phyloP scores from a whole-genome alignment of 306 rosid species.

The Boehmeria nivea region DNA sequence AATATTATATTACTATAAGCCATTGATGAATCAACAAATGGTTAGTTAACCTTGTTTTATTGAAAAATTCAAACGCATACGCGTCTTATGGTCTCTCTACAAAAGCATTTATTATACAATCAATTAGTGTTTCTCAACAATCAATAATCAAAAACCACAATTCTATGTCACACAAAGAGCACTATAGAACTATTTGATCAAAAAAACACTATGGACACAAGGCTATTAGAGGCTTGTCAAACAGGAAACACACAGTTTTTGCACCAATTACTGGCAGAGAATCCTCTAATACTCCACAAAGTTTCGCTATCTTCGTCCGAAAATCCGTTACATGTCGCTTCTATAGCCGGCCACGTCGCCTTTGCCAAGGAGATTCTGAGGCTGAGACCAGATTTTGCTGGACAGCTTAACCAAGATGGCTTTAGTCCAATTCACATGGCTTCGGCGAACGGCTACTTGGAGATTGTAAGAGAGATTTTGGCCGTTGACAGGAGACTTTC shows the following conservation, averaged over 20 bases:
- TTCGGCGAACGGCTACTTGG: constrained; percentile 26
- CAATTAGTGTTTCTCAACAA: neutral
- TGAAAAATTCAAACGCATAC: neutral
- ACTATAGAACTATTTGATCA: too few relatives aligned
- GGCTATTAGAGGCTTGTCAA: constrained; percentile 23
- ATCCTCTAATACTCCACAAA: constrained; percentile 5
- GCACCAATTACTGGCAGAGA: constrained; percentile 4
- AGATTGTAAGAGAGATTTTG: constrained; percentile 26
- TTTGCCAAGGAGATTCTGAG: constrained; percentile 6
- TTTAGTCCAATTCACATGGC: constrained; percentile 26
- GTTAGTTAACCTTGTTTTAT: too few relatives aligned
- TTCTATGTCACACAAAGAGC: too few relatives aligned
- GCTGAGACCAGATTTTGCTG: constrained; percentile 15
- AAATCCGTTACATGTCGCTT: constrained; percentile 9
- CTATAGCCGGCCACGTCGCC: constrained; percentile 14
- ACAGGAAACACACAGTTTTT: constrained; percentile 5
- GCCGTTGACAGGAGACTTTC: constrained; percentile 20
- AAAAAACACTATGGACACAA: constrained; percentile 7
- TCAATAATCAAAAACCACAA: neutral
- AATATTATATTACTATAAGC: neutral
- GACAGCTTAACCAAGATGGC: constrained; percentile 24
- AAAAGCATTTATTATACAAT: neutral
- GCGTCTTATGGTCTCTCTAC: too few relatives aligned
- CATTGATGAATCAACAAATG: neutral
- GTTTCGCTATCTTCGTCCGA: neutral